Percentiles rank a stretch among this genome's conserved stretches.
Evolutionary conservation across 2,329 filamentous ascomycete species (phyloP).

Genomic region (Ustilaginoidea virens): DNA sequence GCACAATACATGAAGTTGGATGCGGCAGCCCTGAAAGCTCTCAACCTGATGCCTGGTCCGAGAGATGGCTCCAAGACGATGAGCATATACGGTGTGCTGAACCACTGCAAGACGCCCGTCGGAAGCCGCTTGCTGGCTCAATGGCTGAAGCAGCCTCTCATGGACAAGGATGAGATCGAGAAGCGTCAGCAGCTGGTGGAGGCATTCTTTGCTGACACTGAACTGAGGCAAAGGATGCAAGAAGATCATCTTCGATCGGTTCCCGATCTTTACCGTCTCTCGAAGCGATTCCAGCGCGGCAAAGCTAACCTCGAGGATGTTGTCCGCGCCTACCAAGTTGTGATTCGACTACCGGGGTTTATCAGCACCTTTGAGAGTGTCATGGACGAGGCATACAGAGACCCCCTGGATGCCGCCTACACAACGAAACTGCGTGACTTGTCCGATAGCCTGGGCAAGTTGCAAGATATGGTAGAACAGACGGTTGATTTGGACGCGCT

Average conservation of each 20-base stretch:
- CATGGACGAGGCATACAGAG: constrained; percentile 88
- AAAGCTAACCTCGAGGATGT: constrained; percentile 91
- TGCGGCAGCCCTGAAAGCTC: constrained; percentile 78
- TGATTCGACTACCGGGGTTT: constrained; percentile 82
- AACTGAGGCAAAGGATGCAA: constrained; percentile 88
- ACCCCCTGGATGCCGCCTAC: constrained; percentile 74
- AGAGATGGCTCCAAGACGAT: constrained; percentile 94
- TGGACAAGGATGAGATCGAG: constrained; percentile 80
- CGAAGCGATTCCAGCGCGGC: constrained; percentile 88
- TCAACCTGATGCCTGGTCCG: constrained; percentile 94
- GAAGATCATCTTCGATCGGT: constrained; percentile 89
- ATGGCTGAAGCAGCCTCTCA: constrained; percentile 95
- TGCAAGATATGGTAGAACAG: constrained; percentile 97
- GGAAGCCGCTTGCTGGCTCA: constrained; percentile 82
- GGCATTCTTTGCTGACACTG: constrained; percentile 84
- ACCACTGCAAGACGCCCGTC: constrained; percentile 94
- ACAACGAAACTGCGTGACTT: constrained; percentile 67
- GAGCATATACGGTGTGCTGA: constrained; percentile 86
- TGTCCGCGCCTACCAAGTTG: constrained; percentile 84
- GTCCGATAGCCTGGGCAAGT: constrained; percentile 63
- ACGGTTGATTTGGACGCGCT: constrained; percentile 92
- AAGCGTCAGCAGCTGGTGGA: constrained; percentile 88
- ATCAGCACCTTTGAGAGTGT: constrained; percentile 78
- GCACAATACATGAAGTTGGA: constrained; percentile 98
- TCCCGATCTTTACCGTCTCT: constrained; percentile 82